A percentile compares a stretch with the other conserved stretches of the same genome.
phyloP scores from a whole-genome alignment of 2,329 filamentous ascomycete species.

The Colletotrichum gloeosporioides region DNA sequence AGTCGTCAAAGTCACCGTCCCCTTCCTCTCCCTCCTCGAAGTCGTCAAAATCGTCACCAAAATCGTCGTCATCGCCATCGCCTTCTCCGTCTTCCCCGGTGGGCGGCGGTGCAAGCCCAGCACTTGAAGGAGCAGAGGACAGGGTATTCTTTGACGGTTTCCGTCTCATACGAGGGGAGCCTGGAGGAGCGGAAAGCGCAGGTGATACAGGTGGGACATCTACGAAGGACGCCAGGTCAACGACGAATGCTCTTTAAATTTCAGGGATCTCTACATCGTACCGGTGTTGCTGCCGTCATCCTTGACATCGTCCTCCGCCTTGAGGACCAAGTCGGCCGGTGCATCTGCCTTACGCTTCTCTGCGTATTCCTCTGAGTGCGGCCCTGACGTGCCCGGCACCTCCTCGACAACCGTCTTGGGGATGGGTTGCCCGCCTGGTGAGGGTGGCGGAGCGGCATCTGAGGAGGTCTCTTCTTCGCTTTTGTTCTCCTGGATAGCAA shows the following conservation, averaged over 20 bases:
- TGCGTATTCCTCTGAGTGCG: conserved; percentile 49
- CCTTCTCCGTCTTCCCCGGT: conserved; percentile 31
- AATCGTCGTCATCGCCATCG: conserved; percentile 48
- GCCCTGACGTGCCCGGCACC: conserved; percentile 47
- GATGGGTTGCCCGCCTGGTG: conserved; percentile 43
- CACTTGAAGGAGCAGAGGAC: conserved; percentile 5
- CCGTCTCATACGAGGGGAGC: conserved; percentile 34
- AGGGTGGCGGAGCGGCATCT: conserved; percentile 22
- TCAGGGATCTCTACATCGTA: conserved; percentile 31
- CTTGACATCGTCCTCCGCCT: conserved; percentile 45
- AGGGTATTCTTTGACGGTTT: conserved; percentile 33
- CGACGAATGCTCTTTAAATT: conserved; percentile 23
- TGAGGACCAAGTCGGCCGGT: conserved; percentile 56
- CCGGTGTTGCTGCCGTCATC: conserved; percentile 35
- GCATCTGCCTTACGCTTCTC: conserved; percentile 56
- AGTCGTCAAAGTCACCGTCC: conserved; percentile 69
- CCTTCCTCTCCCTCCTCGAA: conserved; percentile 65
- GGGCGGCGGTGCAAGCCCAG: conserved; percentile 13
- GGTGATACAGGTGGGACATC: conserved; percentile 36
- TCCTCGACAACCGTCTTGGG: conserved; percentile 62
- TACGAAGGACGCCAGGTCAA: conserved; percentile 35
- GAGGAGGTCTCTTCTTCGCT: conserved; percentile 26
- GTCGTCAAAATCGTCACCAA: conserved; percentile 67
- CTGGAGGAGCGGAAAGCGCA: conserved; percentile 30
- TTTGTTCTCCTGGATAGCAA: conserved; percentile 46